Evolutionary conservation across 208 protist species (phyloP).

Genomic region (Leishmania turanica): DNA sequence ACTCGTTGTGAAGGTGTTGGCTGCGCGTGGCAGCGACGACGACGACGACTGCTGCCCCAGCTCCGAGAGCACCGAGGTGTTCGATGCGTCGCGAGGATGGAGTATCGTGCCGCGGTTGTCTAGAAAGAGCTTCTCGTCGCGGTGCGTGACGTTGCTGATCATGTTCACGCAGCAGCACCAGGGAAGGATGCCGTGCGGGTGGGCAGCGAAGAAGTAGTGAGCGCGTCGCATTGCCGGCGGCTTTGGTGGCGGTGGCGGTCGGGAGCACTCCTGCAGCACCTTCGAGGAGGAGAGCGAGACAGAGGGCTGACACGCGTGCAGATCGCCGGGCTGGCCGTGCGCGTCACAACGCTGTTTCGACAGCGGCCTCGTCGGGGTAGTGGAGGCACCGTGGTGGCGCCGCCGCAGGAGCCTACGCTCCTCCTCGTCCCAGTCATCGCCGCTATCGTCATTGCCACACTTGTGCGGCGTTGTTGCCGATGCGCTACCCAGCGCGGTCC

Average conservation of each 20-base stretch:
- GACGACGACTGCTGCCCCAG: neutral
- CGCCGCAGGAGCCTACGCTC: constrained; percentile 9
- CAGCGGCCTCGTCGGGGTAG: neutral
- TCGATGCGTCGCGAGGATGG: neutral
- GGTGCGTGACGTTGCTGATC: constrained; percentile 35
- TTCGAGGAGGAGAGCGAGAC: neutral
- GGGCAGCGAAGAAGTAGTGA: constrained; percentile 56
- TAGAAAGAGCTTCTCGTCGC: constrained; percentile 35
- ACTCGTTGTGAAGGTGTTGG: constrained; percentile 15
- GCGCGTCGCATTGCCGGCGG: constrained; percentile 29
- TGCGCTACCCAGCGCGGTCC: neutral
- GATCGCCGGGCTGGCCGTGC: too few species aligned
- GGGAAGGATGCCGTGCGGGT: constrained; percentile 65
- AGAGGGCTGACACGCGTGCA: neutral
- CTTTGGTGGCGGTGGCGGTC: neutral
- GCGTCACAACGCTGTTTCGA: neutral
- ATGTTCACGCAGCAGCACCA: constrained; percentile 42
- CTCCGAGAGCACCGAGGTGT: neutral
- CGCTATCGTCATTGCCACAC: neutral
- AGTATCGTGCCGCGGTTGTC: constrained; percentile 28
- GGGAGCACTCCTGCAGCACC: neutral
- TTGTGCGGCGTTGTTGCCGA: neutral
- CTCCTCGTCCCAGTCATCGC: constrained; percentile 37
- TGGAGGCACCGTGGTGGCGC: neutral
- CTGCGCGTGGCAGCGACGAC: constrained; percentile 1